Evolutionary conservation across 805 yeast species (phyloP), one percentile per base, ranked within the genome.

Genomic region (Zygoascus bituminiphila): DNA sequence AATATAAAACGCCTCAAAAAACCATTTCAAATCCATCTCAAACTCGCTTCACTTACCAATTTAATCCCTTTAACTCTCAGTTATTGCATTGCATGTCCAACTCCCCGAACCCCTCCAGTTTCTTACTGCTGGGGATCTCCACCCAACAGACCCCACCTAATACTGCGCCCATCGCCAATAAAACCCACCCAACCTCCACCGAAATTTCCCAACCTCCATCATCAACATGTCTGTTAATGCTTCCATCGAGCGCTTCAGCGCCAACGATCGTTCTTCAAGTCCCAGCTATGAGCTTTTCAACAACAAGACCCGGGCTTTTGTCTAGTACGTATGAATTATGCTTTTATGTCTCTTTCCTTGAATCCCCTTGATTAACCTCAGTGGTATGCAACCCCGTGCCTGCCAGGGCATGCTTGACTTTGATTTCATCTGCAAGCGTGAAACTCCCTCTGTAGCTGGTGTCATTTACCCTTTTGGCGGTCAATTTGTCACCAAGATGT

Each of bases 391-490:
- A 62, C 72, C 74, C 23, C 66, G 72, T 20, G 75, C 75, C 42
- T 67, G 72, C 64, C 75, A 70, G 61, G 75, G 75, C 47, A 70
- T 70, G 75, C 72, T 70, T 25, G 75, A 70, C 57, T 70, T 70
- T 54, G 75, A 70, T 53, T 71, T 62, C 64, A 66, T 70, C 55
- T 71, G 75, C 62, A 66, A 65, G 58, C 70, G 75, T 51, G 65
- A 64, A 42, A 62, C 63, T 26, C 75, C 75, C 42, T 70, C 74
- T 12, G 75, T 70, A 10, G 75, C 75, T 41, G 75, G 74, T 42
- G 66, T 70, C 44, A 71, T 70, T 53, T 70, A 70, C 58, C 75
- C 75, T 33, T 70, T 70, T 52, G 75, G 75, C 42, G 73, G 73
- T 43, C 74, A 70, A 53, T 67, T 65, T 51, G 68, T 68, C 56